Base-by-base conservation (phyloP, 140 eudicot species). In the Erigeron philadelphicus region DNA sequence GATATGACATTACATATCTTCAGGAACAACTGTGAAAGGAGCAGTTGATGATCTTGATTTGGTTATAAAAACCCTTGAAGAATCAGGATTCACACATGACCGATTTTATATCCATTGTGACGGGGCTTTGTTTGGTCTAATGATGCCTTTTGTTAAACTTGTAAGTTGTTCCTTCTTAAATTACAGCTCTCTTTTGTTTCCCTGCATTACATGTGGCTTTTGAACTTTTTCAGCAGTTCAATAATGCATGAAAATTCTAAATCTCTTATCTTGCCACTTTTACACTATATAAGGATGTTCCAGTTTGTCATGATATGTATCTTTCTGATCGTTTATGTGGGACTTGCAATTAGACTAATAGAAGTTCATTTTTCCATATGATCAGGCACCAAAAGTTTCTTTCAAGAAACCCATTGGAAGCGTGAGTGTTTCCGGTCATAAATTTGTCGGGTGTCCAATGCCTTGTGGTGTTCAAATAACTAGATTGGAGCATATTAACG, bases 11-110 rank as follows among this genome's bases (percentile, higher is more conserved):
- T 25, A 42, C 9, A 4, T 38, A 12, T 50, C 7, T 81, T 62
- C 85, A 90, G 97, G 97, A 78, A 84, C 97, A 35, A 90, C 97
- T 66, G 95, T 90, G 31, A 90, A 90, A 81, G 97, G 95, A 71
- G 97, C 95, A 38, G 97, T 90, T 64, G 97, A 90, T 76, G 97
- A 87, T 79, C 88, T 90, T 60, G 95, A 90, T 81, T 83, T 90
- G 56, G 95, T 90, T 64, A 87, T 90, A 41, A 67, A 85, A 82
- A 90, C 88, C 69, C 97, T 90, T 68, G 97, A 90, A 76, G 97
- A 87, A 66, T 65, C 85, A 15, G 97, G 97, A 71, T 90, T 78
- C 71, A 44, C 81, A 15, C 88, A 82, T 54, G 87, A 87, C 70
- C 81, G 93, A 65, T 90, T 90, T 79, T 90, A 84, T 67, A 90